Conservation (phyloP, 2,329 filamentous ascomycete genomes). For the Claviceps purpurea region DNA sequence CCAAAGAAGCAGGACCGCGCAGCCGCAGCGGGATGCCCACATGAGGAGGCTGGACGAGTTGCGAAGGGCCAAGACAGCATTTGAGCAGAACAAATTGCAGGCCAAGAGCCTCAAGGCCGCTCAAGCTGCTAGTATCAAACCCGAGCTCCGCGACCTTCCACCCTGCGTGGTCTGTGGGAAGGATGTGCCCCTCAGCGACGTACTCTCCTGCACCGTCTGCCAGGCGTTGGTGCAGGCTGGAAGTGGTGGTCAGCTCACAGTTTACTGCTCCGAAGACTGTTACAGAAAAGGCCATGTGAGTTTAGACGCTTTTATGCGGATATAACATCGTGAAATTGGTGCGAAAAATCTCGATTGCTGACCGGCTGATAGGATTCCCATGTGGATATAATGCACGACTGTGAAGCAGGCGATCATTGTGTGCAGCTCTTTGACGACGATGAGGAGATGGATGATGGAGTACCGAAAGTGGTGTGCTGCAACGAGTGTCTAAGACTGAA, state of each 20-base stretch:
- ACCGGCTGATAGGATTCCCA: constrained; percentile 23
- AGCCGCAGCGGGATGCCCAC: constrained; percentile 25
- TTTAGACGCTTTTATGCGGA: not conserved
- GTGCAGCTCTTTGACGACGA: constrained; percentile 26
- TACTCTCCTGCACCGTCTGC: constrained; percentile 31
- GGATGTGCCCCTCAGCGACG: constrained; percentile 19
- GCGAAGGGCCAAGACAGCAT: constrained; percentile 32
- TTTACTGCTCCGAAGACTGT: constrained; percentile 34
- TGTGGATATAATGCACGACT: constrained; percentile 25
- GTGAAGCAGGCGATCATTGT: constrained; percentile 27
- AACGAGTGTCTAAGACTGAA: constrained; percentile 26
- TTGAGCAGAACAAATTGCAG: constrained; percentile 30
- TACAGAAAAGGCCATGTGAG: constrained; percentile 27
- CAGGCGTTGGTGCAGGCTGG: constrained; percentile 27
- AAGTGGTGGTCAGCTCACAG: constrained; percentile 20
- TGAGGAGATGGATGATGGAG: constrained; percentile 23
- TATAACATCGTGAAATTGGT: too few relatives aligned
- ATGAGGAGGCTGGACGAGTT: constrained; percentile 30
- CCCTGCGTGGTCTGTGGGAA: constrained; percentile 27
- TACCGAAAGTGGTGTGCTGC: constrained; percentile 22
- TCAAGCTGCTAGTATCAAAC: constrained; percentile 15
- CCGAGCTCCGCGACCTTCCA: constrained; percentile 24
- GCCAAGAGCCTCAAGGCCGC: constrained; percentile 21
- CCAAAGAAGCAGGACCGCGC: constrained; percentile 16
- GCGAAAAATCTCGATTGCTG: constrained; percentile 9